Evolutionary conservation across 768 basidiomycete genomes (phyloP).

Genomic region (Russula compacta): DNA sequence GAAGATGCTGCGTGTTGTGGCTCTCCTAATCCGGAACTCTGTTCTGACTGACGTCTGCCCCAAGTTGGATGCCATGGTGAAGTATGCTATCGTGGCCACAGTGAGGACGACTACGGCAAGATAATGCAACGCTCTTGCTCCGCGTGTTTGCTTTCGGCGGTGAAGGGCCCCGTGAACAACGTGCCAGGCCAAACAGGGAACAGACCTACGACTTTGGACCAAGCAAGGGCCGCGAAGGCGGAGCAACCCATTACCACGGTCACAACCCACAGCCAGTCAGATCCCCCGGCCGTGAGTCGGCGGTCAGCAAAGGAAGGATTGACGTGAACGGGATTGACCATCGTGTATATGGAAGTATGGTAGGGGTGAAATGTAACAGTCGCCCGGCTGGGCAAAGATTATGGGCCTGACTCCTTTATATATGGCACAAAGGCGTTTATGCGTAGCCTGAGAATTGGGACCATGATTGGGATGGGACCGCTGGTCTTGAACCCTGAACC

Average conservation of each 20-base stretch:
- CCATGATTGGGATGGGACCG: too few species aligned
- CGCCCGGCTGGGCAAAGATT: too few species aligned
- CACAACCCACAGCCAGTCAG: conserved; percentile 50
- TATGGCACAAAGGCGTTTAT: not conserved
- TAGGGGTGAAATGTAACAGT: too few species aligned
- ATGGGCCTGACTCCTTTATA: not conserved
- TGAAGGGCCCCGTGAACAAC: not conserved
- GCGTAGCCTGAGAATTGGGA: too few species aligned
- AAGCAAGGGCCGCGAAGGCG: conserved; percentile 32
- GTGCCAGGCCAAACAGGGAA: not conserved
- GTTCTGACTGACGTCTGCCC: conserved; percentile 37
- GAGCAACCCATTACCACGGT: conserved; percentile 41
- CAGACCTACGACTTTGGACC: conserved; percentile 30
- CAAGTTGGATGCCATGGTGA: conserved; percentile 49
- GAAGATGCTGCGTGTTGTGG: conserved; percentile 33
- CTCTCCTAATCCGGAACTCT: conserved; percentile 29
- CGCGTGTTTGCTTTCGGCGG: conserved; percentile 27
- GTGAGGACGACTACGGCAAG: conserved; percentile 38
- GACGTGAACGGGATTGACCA: conserved; percentile 23
- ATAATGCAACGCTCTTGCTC: conserved; percentile 43
- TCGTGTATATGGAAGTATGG: not conserved
- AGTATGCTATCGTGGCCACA: conserved; percentile 40
- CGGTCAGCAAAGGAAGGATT: conserved; percentile 31
- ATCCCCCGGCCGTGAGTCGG: conserved; percentile 37
- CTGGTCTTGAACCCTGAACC: too few species aligned